A percentile compares a stretch with the other conserved stretches of the same genome.
These are phyloP conservation scores for Ogataea trehalophila DNA, from an alignment of 805 yeast genomes.

Conservation along the genomic window DNA sequence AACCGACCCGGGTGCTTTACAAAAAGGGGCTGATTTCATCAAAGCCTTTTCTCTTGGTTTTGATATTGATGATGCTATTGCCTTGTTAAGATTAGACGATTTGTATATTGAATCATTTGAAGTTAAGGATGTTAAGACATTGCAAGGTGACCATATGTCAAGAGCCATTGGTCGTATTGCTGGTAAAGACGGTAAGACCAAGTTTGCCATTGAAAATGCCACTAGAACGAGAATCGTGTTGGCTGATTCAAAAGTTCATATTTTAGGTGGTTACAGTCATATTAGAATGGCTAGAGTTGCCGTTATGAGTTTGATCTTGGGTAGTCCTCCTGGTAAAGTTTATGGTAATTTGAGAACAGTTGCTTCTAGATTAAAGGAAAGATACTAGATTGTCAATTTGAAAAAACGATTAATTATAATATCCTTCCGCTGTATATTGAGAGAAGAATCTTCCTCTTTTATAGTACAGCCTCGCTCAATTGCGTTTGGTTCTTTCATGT, in stretches of 20 bases:
- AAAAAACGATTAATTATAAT: background rate
- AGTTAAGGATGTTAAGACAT: constrained; percentile 92
- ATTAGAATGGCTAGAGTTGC: constrained; percentile 98
- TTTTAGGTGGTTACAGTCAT: constrained; percentile 94
- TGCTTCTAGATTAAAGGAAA: constrained; percentile 94
- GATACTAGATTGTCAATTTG: constrained; percentile 49
- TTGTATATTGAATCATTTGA: constrained; percentile 96
- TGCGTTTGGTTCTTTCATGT: too few species aligned
- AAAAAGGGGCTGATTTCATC: constrained; percentile 96
- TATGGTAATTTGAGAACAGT: constrained; percentile 96
- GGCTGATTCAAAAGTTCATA: constrained; percentile 95
- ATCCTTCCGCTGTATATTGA: too few species aligned
- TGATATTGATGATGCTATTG: constrained; percentile 95
- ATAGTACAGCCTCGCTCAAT: too few species aligned
- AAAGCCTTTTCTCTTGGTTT: constrained; percentile 95
- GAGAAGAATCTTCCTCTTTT: too few species aligned
- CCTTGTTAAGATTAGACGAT: constrained; percentile 89
- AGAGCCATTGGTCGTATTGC: constrained; percentile 99
- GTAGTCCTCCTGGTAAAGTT: constrained; percentile 98
- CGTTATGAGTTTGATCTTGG: constrained; percentile 88
- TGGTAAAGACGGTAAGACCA: constrained; percentile 98
- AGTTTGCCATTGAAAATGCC: constrained; percentile 97
- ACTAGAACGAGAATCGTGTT: constrained; percentile 96
- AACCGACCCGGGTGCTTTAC: constrained; percentile 89
- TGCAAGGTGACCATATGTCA: constrained; percentile 92